phyloP scores from a whole-genome alignment of 2,329 filamentous ascomycete species.

The Cytospora paraplurivora region DNA sequence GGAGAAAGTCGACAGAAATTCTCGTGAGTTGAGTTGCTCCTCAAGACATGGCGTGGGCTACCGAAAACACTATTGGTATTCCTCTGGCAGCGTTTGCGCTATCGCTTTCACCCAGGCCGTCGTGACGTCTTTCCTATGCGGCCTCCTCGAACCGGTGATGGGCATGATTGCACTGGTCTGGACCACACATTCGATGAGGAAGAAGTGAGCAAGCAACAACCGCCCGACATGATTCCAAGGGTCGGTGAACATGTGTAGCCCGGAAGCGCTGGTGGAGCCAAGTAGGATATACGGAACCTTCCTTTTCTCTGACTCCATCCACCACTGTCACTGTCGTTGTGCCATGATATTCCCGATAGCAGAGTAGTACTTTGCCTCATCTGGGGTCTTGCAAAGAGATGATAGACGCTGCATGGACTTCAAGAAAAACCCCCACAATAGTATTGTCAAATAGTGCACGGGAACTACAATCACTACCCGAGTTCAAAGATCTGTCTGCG shows the following conservation, averaged over 20 bases:
- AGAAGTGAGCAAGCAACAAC: constrained; percentile 43
- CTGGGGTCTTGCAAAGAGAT: constrained; percentile 37
- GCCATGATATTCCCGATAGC: constrained; percentile 36
- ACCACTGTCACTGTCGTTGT: no score
- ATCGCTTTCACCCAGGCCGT: no score
- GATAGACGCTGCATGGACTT: constrained; percentile 35
- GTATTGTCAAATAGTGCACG: no score
- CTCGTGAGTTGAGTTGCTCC: no score
- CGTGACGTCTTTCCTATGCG: no score
- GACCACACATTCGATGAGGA: constrained; percentile 31
- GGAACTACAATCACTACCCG: no score
- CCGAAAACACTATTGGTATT: no score
- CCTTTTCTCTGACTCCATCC: constrained; percentile 29
- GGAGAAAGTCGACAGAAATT: no score
- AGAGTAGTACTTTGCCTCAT: constrained; percentile 38
- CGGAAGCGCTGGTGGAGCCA: constrained; percentile 34
- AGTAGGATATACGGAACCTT: constrained; percentile 38
- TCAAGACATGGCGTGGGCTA: no score
- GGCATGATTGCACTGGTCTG: background rate
- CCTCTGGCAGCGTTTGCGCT: no score
- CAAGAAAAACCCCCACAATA: constrained; percentile 33
- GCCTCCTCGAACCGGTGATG: constrained; percentile 6
- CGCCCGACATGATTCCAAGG: constrained; percentile 38
- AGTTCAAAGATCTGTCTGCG: no score
- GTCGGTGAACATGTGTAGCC: constrained; percentile 39